These are phyloP conservation scores for Barnettozyma vustinii DNA, from an alignment of 805 yeast genomes.

Conservation along the genomic window DNA sequence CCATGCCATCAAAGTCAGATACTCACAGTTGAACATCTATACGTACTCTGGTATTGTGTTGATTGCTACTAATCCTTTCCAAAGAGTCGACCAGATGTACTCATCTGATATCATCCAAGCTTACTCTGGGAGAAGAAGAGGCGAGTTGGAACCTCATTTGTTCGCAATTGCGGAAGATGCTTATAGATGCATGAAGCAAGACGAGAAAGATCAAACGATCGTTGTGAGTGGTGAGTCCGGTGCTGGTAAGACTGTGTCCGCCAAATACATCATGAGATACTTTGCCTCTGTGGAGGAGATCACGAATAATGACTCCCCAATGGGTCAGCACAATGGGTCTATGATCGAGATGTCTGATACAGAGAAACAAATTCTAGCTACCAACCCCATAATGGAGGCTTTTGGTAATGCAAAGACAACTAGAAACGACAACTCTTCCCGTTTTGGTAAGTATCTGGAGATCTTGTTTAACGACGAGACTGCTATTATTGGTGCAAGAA, in stretches of 20 bases:
- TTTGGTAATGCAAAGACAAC: constrained; percentile 98
- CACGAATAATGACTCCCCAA: constrained; percentile 27
- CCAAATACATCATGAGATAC: constrained; percentile 95
- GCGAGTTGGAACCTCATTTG: constrained; percentile 94
- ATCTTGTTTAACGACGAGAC: constrained; percentile 73
- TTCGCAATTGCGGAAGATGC: constrained; percentile 98
- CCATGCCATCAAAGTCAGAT: constrained; percentile 87
- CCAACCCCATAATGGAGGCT: constrained; percentile 96
- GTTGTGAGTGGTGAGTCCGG: constrained; percentile 98
- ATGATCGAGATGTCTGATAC: constrained; percentile 74
- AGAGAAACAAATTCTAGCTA: constrained; percentile 91
- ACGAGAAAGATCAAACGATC: constrained; percentile 83
- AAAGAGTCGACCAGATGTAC: constrained; percentile 83
- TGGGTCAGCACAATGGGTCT: constrained; percentile 37
- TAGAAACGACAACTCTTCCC: constrained; percentile 94
- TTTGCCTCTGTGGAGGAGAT: constrained; percentile 85
- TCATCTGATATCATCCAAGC: constrained; percentile 92
- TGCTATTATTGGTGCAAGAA: constrained; percentile 88
- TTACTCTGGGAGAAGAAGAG: constrained; percentile 87
- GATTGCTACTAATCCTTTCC: constrained; percentile 95
- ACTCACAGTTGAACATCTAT: constrained; percentile 84
- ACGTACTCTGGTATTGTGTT: constrained; percentile 96
- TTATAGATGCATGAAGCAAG: constrained; percentile 87
- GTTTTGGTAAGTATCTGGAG: constrained; percentile 95
- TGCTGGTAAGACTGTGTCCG: constrained; percentile 97